Base-by-base conservation (phyloP, 139 green algal species). In the Chlamydomonas incerta region DNA sequence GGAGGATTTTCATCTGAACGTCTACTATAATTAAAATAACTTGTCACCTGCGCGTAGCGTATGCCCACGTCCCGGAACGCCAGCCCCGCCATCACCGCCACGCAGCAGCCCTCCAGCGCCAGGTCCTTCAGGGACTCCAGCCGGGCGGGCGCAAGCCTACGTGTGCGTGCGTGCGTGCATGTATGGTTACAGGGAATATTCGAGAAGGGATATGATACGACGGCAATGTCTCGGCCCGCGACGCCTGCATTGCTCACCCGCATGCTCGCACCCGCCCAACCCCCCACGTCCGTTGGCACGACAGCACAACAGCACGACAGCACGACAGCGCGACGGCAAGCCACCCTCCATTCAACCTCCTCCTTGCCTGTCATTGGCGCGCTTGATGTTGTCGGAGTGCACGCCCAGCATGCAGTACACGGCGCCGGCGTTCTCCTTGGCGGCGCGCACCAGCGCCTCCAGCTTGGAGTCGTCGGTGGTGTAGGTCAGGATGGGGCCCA, bases 341-440 rank as follows among this genome's bases (percentile, higher is more conserved):
- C n/a, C n/a, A n/a, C n/a, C n/a, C n/a, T n/a, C n/a, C n/a, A n/a
- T n/a, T n/a, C 29, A 9, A 72, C 11, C 66, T 33, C 4, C 29
- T 28, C 13, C 63, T 28, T 26, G 24, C 80, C 77, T 87, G 33
- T 90, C 87, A 41, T 83, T 90, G 35, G 60, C 74, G 13, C 81
- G 81, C 47, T 87, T 85, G 73, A 90, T 79, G 62, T 85, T 90
- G 81, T 90, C 81, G 21, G 66, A 83, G 73, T 90, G 87, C 15
- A 90, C 57, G 28, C 87, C 87, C 28, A 90, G 72, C 72, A 83
- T 62, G 63, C 63, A 75, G 65, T 87, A 90, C 65, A 90, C 80
- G 37, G 26, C 20, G 13, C 76, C 79, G 26, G 46, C 80, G 65
- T 87, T 90, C 65, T 90, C 86, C 79, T 81, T 87, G 55, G 86